These are phyloP conservation scores for Podaxis rugospora DNA, from an alignment of 768 basidiomycete genomes.

Conservation along the genomic window DNA sequence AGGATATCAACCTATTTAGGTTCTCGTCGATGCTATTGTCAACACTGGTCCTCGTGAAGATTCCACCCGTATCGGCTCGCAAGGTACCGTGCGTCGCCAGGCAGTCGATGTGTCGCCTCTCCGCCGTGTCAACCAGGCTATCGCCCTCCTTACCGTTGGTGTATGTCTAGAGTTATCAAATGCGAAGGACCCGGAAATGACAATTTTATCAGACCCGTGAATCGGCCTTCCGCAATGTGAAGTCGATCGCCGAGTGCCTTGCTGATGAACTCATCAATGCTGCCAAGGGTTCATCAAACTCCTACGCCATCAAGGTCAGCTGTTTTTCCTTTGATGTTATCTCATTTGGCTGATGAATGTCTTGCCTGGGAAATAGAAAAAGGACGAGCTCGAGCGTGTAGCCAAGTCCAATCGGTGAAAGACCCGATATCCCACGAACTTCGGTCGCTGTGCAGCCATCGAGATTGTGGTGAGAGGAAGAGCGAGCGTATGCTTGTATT, in stretches of 20 bases:
- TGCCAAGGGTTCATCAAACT: conserved; percentile 99
- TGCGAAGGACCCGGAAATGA: neutral
- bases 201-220: conserved; percentile 76
- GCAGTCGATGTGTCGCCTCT: conserved; percentile 99
- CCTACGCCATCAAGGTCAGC: conserved; percentile 96
- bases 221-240: conserved; percentile 99
- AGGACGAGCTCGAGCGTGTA: conserved; percentile 99
- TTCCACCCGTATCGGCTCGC: conserved; percentile 99
- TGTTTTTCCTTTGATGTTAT: neutral
- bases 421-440: neutral
- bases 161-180: conserved; percentile 46
- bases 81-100: conserved; percentile 99
- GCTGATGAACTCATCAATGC: conserved; percentile 99
- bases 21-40: conserved; percentile 97
- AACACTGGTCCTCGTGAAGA: conserved; percentile 99
- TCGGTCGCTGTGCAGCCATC: conserved; percentile 12
- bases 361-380: conserved; percentile 58
- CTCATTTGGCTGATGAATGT: conserved; percentile 3
- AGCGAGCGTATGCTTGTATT: conserved; percentile 15
- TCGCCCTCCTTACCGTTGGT: conserved; percentile 92
- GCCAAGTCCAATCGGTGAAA: conserved; percentile 99
- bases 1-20: conserved; percentile 34
- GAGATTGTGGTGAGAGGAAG: neutral
- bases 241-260: conserved; percentile 97
- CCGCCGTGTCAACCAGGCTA: conserved; percentile 95